Conservation (phyloP, 2,329 filamentous ascomycete genomes). For the Monilinia polystroma region DNA sequence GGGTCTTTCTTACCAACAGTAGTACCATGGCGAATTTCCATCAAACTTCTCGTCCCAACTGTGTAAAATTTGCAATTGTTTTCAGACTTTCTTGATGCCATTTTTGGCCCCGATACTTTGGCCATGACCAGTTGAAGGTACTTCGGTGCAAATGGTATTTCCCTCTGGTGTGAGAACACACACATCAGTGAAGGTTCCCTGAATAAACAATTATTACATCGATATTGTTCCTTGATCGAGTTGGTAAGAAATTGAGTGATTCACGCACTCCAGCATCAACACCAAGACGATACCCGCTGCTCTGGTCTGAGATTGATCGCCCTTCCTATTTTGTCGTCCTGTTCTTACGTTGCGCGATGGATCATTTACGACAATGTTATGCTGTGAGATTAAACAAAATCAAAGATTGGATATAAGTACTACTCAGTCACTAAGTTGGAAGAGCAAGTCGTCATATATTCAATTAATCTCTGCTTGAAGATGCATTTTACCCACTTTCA, state of each 20-base stretch:
- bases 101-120: constrained; percentile 16
- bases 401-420: no score
- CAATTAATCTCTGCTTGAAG: no score
- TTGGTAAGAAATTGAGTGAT: no score
- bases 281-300: constrained; percentile 3
- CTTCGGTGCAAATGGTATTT: no score
- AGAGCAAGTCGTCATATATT: not conserved
- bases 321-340: not conserved
- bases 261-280: constrained; percentile 19
- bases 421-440: not conserved
- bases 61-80: constrained; percentile 5
- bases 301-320: not conserved
- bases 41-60: constrained; percentile 14
- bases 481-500: no score
- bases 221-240: no score
- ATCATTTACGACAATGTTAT: not conserved
- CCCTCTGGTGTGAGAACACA: no score
- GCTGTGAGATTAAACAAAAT: no score
- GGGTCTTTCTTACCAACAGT: not conserved
- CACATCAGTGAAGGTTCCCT: no score
- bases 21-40: constrained; percentile 14
- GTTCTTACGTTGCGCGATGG: not conserved
- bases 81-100: constrained; percentile 2
- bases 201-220: not conserved
- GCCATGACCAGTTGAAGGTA: no score